A percentile compares a stretch with the other conserved stretches of the same genome.
These are phyloP conservation scores for Mycena galopus DNA, from an alignment of 768 basidiomycete species.

Conservation along the genomic window DNA sequence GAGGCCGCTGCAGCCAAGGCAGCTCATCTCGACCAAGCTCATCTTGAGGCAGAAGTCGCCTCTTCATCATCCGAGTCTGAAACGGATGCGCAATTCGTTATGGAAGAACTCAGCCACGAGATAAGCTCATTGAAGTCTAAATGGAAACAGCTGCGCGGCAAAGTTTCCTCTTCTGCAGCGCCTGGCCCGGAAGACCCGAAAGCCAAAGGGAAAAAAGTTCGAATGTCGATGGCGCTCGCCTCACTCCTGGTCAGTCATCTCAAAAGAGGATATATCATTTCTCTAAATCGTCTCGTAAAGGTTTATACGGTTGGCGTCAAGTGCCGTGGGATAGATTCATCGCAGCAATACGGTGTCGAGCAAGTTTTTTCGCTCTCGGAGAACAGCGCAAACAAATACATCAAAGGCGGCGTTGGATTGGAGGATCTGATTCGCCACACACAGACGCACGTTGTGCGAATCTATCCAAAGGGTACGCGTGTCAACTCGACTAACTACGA, in stretches of 20 bases:
- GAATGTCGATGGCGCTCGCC: slow-evolving; percentile 83
- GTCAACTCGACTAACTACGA: slow-evolving; percentile 91
- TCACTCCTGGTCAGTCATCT: slow-evolving; percentile 88
- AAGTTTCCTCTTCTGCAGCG: no score
- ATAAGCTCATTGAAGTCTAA: slow-evolving; percentile 42
- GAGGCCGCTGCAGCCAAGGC: slow-evolving; percentile 38
- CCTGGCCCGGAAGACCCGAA: slow-evolving; percentile 31
- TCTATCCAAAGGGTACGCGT: slow-evolving; percentile 90
- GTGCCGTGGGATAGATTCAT: slow-evolving; percentile 92
- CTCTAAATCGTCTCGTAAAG: no score
- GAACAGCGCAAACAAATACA: slow-evolving; percentile 80
- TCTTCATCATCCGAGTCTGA: slow-evolving; percentile 41
- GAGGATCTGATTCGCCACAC: slow-evolving; percentile 92
- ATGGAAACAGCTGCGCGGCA: slow-evolving; percentile 44
- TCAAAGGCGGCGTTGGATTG: slow-evolving; percentile 67
- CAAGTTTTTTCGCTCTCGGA: slow-evolving; percentile 97
- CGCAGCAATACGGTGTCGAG: slow-evolving; percentile 85
- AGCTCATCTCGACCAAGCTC: slow-evolving; percentile 37
- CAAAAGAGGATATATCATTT: no score
- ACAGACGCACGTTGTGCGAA: slow-evolving; percentile 84
- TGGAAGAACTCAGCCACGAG: slow-evolving; percentile 37
- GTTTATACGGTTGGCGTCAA: slow-evolving; percentile 99
- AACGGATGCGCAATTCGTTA: slow-evolving; percentile 38
- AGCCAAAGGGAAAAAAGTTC: slow-evolving; percentile 56
- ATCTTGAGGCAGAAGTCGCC: slow-evolving; percentile 41